Conservation (phyloP, 2,329 filamentous ascomycete species). For the Aspergillus fijiensis region DNA sequence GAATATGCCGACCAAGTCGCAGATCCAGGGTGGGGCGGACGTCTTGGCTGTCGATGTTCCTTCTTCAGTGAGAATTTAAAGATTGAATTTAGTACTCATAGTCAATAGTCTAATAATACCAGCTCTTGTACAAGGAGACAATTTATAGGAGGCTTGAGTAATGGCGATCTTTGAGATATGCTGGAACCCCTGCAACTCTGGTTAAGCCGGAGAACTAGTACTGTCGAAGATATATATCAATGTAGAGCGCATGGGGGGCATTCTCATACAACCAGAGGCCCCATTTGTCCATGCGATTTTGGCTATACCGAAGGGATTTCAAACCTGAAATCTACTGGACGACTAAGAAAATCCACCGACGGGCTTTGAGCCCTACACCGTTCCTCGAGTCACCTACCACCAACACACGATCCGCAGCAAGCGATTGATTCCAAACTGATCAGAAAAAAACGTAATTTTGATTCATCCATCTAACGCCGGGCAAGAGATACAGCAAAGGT, state of each 20-base stretch:
- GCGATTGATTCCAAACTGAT: background rate
- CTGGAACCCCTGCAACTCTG: too few relatives aligned
- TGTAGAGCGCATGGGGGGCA: too few relatives aligned
- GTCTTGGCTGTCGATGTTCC: conserved; percentile 37
- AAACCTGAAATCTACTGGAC: too few relatives aligned
- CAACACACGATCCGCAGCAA: background rate
- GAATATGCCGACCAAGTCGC: conserved; percentile 79
- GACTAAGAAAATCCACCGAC: too few relatives aligned
- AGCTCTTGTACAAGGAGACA: too few relatives aligned
- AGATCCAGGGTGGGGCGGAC: conserved; percentile 61
- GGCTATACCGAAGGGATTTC: too few relatives aligned
- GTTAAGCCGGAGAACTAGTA: too few relatives aligned
- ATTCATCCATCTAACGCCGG: conserved; percentile 25
- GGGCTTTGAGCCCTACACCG: background rate
- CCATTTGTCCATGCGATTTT: too few relatives aligned
- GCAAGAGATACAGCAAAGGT: conserved; percentile 11
- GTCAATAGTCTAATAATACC: background rate
- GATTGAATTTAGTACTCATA: conserved; percentile 13
- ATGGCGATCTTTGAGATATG: too few relatives aligned
- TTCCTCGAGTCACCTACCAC: background rate
- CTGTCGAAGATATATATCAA: too few relatives aligned
- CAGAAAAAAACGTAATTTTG: conserved; percentile 12
- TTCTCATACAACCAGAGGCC: too few relatives aligned
- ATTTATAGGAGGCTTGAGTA: too few relatives aligned
- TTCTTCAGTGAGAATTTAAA: conserved; percentile 22